Conservation (phyloP, 495 filamentous ascomycete genomes). For the Paragyromitra xinjiangensis region DNA sequence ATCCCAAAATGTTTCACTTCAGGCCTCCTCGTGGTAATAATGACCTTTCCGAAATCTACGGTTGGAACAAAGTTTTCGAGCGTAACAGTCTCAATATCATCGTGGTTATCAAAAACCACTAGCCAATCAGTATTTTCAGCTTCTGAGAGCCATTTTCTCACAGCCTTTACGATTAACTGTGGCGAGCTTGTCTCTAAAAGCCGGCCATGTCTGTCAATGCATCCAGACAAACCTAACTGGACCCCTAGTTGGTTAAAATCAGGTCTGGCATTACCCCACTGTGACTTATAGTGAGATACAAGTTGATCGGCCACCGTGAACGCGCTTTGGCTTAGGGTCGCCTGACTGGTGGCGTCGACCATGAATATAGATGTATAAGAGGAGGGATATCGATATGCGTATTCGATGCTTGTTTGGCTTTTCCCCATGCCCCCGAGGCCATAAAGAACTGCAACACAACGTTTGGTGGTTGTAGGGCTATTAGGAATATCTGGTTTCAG, state of each 20-base stretch:
- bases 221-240: slow-evolving; percentile 19
- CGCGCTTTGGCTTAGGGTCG: slow-evolving; percentile 25
- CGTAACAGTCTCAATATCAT: slow-evolving; percentile 36
- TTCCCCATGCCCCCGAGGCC: slow-evolving; percentile 44
- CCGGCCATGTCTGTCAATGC: slow-evolving; percentile 24
- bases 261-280: slow-evolving; percentile 14
- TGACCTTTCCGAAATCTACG: slow-evolving; percentile 41
- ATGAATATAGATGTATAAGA: slow-evolving; percentile 36
- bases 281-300: slow-evolving; percentile 32
- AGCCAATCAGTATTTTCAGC: slow-evolving; percentile 35
- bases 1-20: slow-evolving; percentile 27
- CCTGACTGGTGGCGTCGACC: slow-evolving; percentile 30
- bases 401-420: slow-evolving; percentile 36
- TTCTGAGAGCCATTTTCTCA: slow-evolving; percentile 25
- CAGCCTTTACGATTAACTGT: slow-evolving; percentile 19
- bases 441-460: slow-evolving; percentile 31
- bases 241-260: slow-evolving; percentile 30
- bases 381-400: slow-evolving; percentile 28
- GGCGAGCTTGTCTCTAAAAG: slow-evolving; percentile 20
- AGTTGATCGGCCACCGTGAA: slow-evolving; percentile 29
- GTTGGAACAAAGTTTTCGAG: slow-evolving; percentile 33
- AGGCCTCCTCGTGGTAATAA: slow-evolving; percentile 38
- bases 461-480: neutral
- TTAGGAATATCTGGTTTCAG: neutral
- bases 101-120: slow-evolving; percentile 46